Evolutionary conservation across 306 rosid genomes (phyloP), one percentile per base, ranked within the genome.

Genomic region (Mimosa pudica): DNA sequence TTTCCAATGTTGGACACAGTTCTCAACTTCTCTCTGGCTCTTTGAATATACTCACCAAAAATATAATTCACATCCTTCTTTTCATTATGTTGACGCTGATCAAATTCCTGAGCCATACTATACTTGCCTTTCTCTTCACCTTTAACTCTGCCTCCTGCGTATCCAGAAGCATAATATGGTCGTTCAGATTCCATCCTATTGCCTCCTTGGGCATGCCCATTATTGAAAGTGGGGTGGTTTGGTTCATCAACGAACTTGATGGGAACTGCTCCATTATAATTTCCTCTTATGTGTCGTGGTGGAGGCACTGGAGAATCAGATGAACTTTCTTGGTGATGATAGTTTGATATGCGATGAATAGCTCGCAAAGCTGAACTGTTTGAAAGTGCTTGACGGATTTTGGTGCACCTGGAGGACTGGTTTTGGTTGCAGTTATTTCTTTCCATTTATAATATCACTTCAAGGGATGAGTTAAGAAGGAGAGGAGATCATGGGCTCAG

Each of bases 301-400:
- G 58, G 18, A 47, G 17, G 81, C 35, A 12, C 11, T 16, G 82
- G 12, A 46, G 83, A 78, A 24, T 41, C 62, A 72, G 85, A 38
- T 3, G 42, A 64, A 30, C 69, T 78, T 57, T 85, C 81, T 78
- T 82, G 86, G 6, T 72, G 75, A 70, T 69, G 75, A 70, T 66
- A 11, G 84, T 60, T 74, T 16, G 86, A 79, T 74, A 83, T 51
- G 55, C 73, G 77, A 20, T 77, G 82, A 57, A 86, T 44, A 3
- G 81, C 85, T 65, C 41, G 66, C 61, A 63, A 1, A 11, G 89
- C 82, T 14, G 83, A 82, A 42, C 55, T 58, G 75, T 45, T 79
- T 54, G 77, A 10, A 16, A 92, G 33, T 60, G 82, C 89, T n/a
- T 46, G 68, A 54, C 87, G 88, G 77, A 90, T 76, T 85, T 85